Base-by-base conservation (phyloP, 345 rosid genomes). In the Hirschfeldia incana region DNA sequence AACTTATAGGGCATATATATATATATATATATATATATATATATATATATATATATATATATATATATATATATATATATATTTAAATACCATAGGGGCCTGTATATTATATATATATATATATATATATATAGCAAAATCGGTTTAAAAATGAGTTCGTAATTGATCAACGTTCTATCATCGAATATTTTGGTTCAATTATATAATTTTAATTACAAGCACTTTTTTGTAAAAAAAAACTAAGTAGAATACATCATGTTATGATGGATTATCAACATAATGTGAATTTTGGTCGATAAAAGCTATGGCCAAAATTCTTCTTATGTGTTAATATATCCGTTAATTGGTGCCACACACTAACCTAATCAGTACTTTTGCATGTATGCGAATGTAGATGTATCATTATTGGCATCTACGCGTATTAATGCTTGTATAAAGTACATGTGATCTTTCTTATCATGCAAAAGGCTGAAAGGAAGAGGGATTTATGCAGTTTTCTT, bases 401-500 rank as follows among this genome's bases (percentile, higher is more conserved):
- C 13, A 4, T 60, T 60, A 65, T 36, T 36, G 49, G 68, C 13
- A 64, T 64, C 6, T 64, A 60, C 30, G 65, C n/a, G 3, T 59
- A 21, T 21, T 21, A 61, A 33, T 64, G 51, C 29, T 11, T 39
- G 29, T 34, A 6, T 36, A 34, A 17, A 10, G 36, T 7, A 32
- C 32, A 17, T 36, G 30, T 65, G 51, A 65, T 65, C 1, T 65
- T 36, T 65, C 51, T 65, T 65, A 34, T 65, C 69, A 15, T 17
- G 57, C 28, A 36, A 71, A 71, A 71, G 65, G 60, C 72, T 70
- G 66, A 66, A 58, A 66, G 4, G 28, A 42, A 37, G 58, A 72
- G 36, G 2, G n/a, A 60, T 34, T 49, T 59, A 60, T 59, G 65
- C 57, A 61, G 65, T 73, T 73, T 79, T 34, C 21, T 49, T 49